Conservation (phyloP, 768 basidiomycete species). For the Cystofilobasidium macerans region DNA sequence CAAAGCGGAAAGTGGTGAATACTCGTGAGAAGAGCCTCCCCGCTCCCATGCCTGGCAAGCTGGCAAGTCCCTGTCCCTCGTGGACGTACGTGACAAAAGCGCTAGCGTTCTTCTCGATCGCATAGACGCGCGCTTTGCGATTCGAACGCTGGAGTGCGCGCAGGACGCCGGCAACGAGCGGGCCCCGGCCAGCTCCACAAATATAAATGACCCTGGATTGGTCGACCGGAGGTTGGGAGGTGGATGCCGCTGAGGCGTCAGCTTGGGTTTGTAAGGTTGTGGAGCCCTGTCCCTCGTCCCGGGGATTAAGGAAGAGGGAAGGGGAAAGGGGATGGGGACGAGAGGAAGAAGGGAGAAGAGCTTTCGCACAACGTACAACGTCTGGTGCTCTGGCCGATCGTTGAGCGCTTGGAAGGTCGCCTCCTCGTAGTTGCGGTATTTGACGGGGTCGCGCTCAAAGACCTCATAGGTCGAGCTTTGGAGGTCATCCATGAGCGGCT, state of each 20-base stretch:
- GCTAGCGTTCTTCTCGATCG: slow-evolving; percentile 92
- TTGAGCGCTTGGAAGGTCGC: slow-evolving; percentile 69
- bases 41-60: too few species aligned
- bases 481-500: slow-evolving; percentile 95
- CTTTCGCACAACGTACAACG: slow-evolving; percentile 62
- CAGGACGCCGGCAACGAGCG: slow-evolving; percentile 75
- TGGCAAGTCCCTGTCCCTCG: too few species aligned
- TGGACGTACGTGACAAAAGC: slow-evolving; percentile 82
- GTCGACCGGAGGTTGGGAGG: slow-evolving; percentile 9
- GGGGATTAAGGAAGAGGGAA: not conserved
- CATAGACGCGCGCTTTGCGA: slow-evolving; percentile 60
- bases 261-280: too few species aligned
- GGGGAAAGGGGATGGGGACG: not conserved
- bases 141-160: slow-evolving; percentile 59
- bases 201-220: slow-evolving; percentile 63
- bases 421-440: slow-evolving; percentile 93
- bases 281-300: too few species aligned
- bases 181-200: slow-evolving; percentile 90
- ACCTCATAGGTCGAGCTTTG: slow-evolving; percentile 93
- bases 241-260: too few species aligned
- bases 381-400: slow-evolving; percentile 53
- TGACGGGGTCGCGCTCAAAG: slow-evolving; percentile 95
- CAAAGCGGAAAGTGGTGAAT: not conserved
- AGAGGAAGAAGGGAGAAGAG: not conserved
- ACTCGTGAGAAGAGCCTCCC: too few species aligned